Conservation (phyloP, 169 alveolate genomes). For the Eimeria falciformis region DNA sequence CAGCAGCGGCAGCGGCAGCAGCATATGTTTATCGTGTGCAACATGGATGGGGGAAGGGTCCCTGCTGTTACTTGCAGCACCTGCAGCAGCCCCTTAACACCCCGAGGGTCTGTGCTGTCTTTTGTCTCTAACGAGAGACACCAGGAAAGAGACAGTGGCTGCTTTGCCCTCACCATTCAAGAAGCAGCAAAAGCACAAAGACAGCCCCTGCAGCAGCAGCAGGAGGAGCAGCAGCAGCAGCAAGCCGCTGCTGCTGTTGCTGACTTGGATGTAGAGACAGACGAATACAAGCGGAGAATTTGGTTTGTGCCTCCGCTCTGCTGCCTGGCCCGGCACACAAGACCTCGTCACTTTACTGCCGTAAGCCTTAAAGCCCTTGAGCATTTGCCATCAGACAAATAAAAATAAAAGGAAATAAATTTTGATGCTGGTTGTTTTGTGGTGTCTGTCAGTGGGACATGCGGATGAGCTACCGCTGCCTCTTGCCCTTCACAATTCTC, state of each 20-base stretch:
- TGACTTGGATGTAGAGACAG: not conserved
- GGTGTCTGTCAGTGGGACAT: conserved; percentile 62
- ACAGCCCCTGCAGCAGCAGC: no score
- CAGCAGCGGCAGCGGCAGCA: conserved; percentile 33
- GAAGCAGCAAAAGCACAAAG: no score
- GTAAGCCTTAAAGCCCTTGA: no score
- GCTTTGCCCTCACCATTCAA: not conserved
- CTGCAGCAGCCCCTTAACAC: conserved; percentile 30
- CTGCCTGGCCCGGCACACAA: conserved; percentile 60
- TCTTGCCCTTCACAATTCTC: conserved; percentile 53
- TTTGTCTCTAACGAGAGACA: not conserved
- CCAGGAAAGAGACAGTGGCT: not conserved
- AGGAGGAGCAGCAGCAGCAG: not conserved
- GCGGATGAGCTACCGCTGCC: conserved; percentile 61
- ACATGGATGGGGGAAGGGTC: conserved; percentile 6
- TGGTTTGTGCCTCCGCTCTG: conserved; percentile 63
- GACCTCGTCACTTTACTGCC: conserved; percentile 37
- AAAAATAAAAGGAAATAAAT: no score
- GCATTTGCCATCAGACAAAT: no score
- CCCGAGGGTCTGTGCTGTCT: conserved; percentile 27
- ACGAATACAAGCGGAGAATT: not conserved
- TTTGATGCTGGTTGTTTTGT: no score
- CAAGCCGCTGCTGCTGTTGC: not conserved
- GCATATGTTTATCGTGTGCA: not conserved
- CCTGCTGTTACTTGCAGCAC: conserved; percentile 48